These are phyloP conservation scores for Yamadazyma mexicana DNA, from an alignment of 1,139 yeast genomes.

Conservation along the genomic window DNA sequence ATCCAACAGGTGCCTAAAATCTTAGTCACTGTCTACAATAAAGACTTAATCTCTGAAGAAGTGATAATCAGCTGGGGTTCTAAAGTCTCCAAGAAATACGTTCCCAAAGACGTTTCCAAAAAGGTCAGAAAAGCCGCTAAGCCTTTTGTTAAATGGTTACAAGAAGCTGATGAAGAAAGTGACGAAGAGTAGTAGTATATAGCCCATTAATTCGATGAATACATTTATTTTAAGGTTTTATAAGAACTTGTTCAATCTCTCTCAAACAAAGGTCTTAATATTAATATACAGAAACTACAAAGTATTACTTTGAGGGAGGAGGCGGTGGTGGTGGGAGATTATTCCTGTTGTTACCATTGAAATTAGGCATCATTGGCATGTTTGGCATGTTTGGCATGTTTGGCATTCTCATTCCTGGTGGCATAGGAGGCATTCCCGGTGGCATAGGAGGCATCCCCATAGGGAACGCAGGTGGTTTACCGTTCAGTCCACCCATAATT, in stretches of 20 bases:
- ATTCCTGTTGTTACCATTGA: conserved; percentile 6
- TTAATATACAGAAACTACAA: not conserved
- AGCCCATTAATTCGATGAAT: not conserved
- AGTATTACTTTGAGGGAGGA: conserved; percentile 9
- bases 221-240: too few relatives aligned
- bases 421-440: conserved; percentile 11
- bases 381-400: conserved; percentile 19
- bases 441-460: conserved; percentile 19
- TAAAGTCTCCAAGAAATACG: conserved; percentile 89
- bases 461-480: conserved; percentile 16
- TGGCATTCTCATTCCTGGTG: conserved; percentile 18
- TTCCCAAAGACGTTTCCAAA: conserved; percentile 87
- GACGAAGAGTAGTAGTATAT: conserved; percentile 54
- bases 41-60: conserved; percentile 83
- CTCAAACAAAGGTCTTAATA: too few relatives aligned
- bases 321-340: conserved; percentile 19
- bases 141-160: conserved; percentile 92
- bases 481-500: conserved; percentile 30
- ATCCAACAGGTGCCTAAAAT: conserved; percentile 78
- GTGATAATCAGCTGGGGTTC: conserved; percentile 83
- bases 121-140: conserved; percentile 96
- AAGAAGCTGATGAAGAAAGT: conserved; percentile 77
- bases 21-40: conserved; percentile 75
- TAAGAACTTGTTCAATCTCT: not conserved
- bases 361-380: conserved; percentile 18